Evolutionary conservation across 2,329 filamentous ascomycete species (phyloP).

Genomic region (Trichoderma cornu-damae): DNA sequence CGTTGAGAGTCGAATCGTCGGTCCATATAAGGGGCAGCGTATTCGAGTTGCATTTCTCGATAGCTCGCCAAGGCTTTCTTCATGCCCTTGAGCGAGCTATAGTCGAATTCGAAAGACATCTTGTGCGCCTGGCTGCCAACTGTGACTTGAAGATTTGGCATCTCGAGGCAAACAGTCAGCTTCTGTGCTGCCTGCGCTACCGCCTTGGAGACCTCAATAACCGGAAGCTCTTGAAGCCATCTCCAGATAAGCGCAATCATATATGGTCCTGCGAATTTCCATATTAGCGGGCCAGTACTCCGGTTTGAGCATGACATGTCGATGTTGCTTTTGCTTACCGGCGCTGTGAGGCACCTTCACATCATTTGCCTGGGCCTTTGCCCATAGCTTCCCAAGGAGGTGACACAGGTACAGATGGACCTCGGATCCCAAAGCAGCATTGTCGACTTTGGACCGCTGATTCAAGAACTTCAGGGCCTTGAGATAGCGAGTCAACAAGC

Average conservation of each 20-base stretch:
- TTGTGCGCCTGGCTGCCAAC: not conserved
- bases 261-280: conserved; percentile 20
- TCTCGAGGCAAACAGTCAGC: conserved; percentile 7
- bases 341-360: not conserved
- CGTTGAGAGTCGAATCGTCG: conserved; percentile 64
- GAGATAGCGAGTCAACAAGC: conserved; percentile 41
- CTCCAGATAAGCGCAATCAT: conserved; percentile 26
- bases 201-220: conserved; percentile 17
- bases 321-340: not conserved
- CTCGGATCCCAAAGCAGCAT: conserved; percentile 30
- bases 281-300: not conserved
- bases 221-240: conserved; percentile 22
- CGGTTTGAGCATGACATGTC: too few species aligned
- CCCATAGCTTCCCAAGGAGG: conserved; percentile 26
- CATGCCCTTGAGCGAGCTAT: not conserved
- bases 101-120: conserved; percentile 8
- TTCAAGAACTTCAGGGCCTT: conserved; percentile 46
- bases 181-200: conserved; percentile 19
- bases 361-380: not conserved
- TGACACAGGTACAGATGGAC: conserved; percentile 35
- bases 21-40: conserved; percentile 70
- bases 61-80: not conserved
- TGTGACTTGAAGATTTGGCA: not conserved
- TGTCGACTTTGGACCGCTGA: conserved; percentile 35
- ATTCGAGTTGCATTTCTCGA: conserved; percentile 55